These are phyloP conservation scores for Alternaria infectoria DNA, from an alignment of 2,329 filamentous ascomycete species.

Conservation along the genomic window DNA sequence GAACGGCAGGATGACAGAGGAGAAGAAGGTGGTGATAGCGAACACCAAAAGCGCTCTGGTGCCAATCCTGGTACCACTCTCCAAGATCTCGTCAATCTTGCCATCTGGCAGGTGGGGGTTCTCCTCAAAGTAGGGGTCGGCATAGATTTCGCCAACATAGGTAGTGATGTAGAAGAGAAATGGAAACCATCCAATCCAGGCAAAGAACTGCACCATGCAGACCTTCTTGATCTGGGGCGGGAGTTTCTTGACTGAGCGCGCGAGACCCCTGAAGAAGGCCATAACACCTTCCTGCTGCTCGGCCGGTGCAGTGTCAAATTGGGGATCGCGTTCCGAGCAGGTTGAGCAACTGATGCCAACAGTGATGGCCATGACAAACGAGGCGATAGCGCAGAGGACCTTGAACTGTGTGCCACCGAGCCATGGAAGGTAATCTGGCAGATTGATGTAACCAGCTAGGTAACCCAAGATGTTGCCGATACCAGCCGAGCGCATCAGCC, in stretches of 20 bases:
- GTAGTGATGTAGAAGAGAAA: slow-evolving; percentile 95
- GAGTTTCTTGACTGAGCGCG: slow-evolving; percentile 75
- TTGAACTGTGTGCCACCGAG: slow-evolving; percentile 92
- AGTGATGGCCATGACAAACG: slow-evolving; percentile 72
- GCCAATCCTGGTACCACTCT: slow-evolving; percentile 82
- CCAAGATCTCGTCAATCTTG: slow-evolving; percentile 81
- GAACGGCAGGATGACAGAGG: slow-evolving; percentile 84
- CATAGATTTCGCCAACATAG: slow-evolving; percentile 91
- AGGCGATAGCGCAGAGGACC: slow-evolving; percentile 85
- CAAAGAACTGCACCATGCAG: slow-evolving; percentile 69
- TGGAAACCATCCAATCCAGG: slow-evolving; percentile 95
- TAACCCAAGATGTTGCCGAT: slow-evolving; percentile 92
- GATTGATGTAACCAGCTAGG: slow-evolving; percentile 81
- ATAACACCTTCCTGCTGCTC: slow-evolving; percentile 67
- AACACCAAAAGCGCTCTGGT: slow-evolving; percentile 90
- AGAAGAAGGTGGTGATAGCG: slow-evolving; percentile 79
- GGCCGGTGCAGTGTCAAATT: slow-evolving; percentile 67
- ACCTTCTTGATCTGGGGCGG: slow-evolving; percentile 83
- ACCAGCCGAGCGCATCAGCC: slow-evolving; percentile 86
- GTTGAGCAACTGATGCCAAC: slow-evolving; percentile 71
- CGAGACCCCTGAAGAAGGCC: slow-evolving; percentile 79
- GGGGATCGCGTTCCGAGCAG: slow-evolving; percentile 81
- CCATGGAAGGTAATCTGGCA: slow-evolving; percentile 77
- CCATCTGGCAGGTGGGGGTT: slow-evolving; percentile 79
- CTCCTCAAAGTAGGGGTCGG: slow-evolving; percentile 76